Conservation (phyloP, 164 flowering plant species). For the Aristolochia californica region DNA sequence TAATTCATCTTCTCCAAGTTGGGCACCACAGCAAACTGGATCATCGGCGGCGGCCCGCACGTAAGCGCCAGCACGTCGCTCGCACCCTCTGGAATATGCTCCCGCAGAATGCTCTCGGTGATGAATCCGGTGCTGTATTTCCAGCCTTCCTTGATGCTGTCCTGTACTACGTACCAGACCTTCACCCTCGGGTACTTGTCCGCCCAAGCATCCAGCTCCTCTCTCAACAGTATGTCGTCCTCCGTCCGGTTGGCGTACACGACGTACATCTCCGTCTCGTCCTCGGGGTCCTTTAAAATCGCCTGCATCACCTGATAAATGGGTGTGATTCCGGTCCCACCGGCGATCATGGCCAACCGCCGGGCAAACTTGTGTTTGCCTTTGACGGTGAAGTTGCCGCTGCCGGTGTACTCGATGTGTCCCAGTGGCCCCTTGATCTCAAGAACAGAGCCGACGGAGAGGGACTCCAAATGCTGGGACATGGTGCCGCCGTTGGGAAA, state of each 20-base stretch:
- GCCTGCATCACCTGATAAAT: constrained; percentile 87
- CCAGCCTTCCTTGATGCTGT: constrained; percentile 50
- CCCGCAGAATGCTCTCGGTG: constrained; percentile 53
- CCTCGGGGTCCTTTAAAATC: constrained; percentile 68
- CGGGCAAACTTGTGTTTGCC: constrained; percentile 64
- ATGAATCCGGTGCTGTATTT: constrained; percentile 60
- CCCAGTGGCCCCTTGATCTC: constrained; percentile 91
- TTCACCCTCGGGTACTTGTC: constrained; percentile 38
- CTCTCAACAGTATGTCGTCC: constrained; percentile 70
- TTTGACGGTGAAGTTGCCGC: constrained; percentile 55
- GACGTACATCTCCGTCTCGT: constrained; percentile 75
- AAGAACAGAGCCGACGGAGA: constrained; percentile 38
- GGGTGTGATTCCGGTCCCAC: constrained; percentile 95
- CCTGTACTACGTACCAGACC: constrained; percentile 82
- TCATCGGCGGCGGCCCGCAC: constrained; percentile 94
- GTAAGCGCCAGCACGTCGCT: constrained; percentile 47
- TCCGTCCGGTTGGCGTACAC: constrained; percentile 88
- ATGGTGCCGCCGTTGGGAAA: constrained; percentile 83
- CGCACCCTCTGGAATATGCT: constrained; percentile 54
- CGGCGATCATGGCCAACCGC: constrained; percentile 78
- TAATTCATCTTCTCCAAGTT: constrained; percentile 86
- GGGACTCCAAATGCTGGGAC: constrained; percentile 72
- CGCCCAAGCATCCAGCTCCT: constrained; percentile 78
- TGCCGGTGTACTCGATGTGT: constrained; percentile 74
- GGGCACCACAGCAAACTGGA: constrained; percentile 79